Percentiles rank a stretch among this genome's conserved stretches.
phyloP scores from a whole-genome alignment of 1,284 basidiomycete species.

The Ceratobasidium papillatum region DNA sequence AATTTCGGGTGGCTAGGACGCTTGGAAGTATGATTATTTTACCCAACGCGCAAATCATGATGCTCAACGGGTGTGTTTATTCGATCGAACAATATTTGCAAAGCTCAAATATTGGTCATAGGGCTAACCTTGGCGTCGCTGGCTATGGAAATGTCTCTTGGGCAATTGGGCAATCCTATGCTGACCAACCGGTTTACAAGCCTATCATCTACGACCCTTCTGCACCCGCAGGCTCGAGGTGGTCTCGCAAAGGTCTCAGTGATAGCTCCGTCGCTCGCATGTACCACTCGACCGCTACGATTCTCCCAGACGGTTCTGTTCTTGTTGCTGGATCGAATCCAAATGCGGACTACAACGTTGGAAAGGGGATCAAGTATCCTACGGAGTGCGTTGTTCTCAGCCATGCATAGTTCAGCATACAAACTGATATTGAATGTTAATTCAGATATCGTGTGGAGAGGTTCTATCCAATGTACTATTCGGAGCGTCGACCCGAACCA shows the following conservation, averaged over 20 bases:
- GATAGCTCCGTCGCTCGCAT: constrained; percentile 70
- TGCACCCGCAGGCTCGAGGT: constrained; percentile 68
- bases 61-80: constrained; percentile 65
- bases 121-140: constrained; percentile 56
- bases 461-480: constrained; percentile 87
- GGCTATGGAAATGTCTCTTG: constrained; percentile 50
- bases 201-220: constrained; percentile 82
- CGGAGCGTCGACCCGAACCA: constrained; percentile 72
- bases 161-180: constrained; percentile 58
- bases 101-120: background rate
- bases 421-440: constrained; percentile 61
- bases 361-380: constrained; percentile 73
- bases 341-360: constrained; percentile 84
- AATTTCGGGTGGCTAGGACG: constrained; percentile 59
- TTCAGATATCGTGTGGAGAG: constrained; percentile 89
- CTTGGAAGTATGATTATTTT: constrained; percentile 83
- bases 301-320: constrained; percentile 85
- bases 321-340: constrained; percentile 92
- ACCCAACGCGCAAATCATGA: constrained; percentile 74
- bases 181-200: constrained; percentile 64
- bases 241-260: constrained; percentile 72
- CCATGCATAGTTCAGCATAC: constrained; percentile 61
- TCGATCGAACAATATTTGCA: background rate
- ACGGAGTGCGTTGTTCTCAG: constrained; percentile 68
- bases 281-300: constrained; percentile 87